These are phyloP conservation scores for Cytidiella melzeri DNA, from an alignment of 768 basidiomycete species.

Conservation along the genomic window DNA sequence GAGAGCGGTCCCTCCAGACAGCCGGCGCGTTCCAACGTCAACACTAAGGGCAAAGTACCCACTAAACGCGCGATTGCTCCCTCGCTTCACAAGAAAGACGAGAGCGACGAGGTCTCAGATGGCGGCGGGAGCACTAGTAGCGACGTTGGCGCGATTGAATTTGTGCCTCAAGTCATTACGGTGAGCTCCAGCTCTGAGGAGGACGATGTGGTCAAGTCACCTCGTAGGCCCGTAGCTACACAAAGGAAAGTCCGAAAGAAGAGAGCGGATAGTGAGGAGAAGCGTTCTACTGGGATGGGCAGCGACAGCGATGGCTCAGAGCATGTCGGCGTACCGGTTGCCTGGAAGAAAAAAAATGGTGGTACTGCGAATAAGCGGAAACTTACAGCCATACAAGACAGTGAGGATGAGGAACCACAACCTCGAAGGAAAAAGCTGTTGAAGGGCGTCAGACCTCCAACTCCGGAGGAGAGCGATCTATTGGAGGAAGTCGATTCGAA, in stretches of 20 bases:
- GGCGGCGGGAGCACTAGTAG: constrained; percentile 26
- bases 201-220: constrained; percentile 20
- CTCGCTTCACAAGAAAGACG: constrained; percentile 7
- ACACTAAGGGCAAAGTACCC: background rate
- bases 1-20: no score
- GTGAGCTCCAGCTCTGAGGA: constrained; percentile 8
- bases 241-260: constrained; percentile 11
- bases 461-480: constrained; percentile 36
- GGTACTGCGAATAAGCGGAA: constrained; percentile 11
- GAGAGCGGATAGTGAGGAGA: constrained; percentile 15
- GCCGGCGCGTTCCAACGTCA: no score
- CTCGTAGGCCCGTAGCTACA: constrained; percentile 14
- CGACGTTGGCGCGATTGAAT: constrained; percentile 45
- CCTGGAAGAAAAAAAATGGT: constrained; percentile 17
- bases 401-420: constrained; percentile 29
- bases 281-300: background rate
- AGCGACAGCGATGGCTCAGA: constrained; percentile 9
- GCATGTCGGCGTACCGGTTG: constrained; percentile 6
- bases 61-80: background rate
- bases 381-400: constrained; percentile 12
- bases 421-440: constrained; percentile 34
- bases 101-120: constrained; percentile 14
- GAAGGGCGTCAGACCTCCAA: constrained; percentile 37
- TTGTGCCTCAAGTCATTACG: constrained; percentile 32
- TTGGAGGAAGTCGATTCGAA: constrained; percentile 49